These are phyloP conservation scores for Pseudotsuga menziesii DNA, from an alignment of 75 land plant genomes.

Conservation along the genomic window DNA sequence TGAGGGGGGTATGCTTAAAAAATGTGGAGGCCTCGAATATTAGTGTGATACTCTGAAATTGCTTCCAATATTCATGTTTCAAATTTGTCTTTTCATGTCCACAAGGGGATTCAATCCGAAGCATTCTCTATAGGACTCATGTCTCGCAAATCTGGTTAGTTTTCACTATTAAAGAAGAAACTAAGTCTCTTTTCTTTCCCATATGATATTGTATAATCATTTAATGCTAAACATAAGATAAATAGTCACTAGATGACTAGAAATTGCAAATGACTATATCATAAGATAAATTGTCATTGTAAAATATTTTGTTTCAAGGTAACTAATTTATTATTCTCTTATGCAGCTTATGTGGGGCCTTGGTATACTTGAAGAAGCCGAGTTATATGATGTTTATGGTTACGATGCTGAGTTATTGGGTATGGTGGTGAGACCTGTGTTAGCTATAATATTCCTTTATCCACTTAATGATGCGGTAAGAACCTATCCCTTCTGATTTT, in stretches of 20 bases:
- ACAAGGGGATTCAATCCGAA: not conserved
- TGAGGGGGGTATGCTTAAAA: too few species aligned
- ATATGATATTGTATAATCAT: not conserved
- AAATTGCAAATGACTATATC: too few species aligned
- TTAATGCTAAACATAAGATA: not conserved
- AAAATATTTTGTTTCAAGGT: not conserved
- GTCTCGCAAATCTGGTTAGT: not conserved
- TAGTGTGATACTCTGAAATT: too few species aligned
- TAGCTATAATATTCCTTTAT: slow-evolving; percentile 85
- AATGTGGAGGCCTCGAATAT: too few species aligned
- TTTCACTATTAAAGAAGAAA: not conserved
- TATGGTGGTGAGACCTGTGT: slow-evolving; percentile 94
- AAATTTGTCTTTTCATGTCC: too few species aligned
- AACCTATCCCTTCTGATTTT: not conserved
- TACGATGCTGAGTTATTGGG: slow-evolving; percentile 85
- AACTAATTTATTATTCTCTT: not conserved
- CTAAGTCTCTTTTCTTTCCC: not conserved
- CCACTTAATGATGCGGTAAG: slow-evolving; percentile 58
- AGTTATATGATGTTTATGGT: slow-evolving; percentile 86
- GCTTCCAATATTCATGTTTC: too few species aligned
- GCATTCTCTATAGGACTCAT: not conserved
- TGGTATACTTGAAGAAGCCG: slow-evolving; percentile 75
- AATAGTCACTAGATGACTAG: not conserved
- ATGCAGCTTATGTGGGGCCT: slow-evolving; percentile 86
- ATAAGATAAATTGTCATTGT: not conserved